Evolutionary conservation across 805 yeast species (phyloP).

Genomic region (Ogataea methanolica): DNA sequence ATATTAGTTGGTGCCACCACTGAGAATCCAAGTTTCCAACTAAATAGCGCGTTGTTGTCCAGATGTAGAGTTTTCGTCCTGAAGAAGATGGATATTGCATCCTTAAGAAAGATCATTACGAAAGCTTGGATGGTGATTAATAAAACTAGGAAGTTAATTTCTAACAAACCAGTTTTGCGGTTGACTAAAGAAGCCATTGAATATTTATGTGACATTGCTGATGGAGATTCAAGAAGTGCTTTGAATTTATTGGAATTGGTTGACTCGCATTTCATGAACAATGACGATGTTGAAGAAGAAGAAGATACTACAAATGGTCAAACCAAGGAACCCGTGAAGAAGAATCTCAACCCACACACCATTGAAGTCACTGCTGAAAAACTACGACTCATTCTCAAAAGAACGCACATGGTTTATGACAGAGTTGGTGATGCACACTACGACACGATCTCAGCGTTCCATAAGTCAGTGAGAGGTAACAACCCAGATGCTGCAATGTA

Average conservation of each 20-base stretch:
- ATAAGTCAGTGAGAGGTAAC: constrained; percentile 85
- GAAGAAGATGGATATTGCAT: constrained; percentile 43
- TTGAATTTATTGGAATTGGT: constrained; percentile 74
- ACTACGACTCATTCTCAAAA: constrained; percentile 39
- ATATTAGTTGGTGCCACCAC: constrained; percentile 95
- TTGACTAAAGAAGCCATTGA: constrained; percentile 54
- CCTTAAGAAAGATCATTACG: constrained; percentile 47
- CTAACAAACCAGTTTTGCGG: constrained; percentile 45
- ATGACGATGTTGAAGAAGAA: constrained; percentile 4
- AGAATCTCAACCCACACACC: constrained; percentile 9
- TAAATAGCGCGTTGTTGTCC: constrained; percentile 78
- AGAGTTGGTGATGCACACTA: constrained; percentile 88
- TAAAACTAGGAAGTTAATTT: constrained; percentile 50
- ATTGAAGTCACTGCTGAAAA: constrained; percentile 36
- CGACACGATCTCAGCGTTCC: constrained; percentile 94
- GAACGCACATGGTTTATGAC: constrained; percentile 67
- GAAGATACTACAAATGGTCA: constrained; percentile 3
- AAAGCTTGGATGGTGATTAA: constrained; percentile 60
- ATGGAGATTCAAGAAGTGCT: constrained; percentile 88
- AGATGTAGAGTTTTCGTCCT: constrained; percentile 79
- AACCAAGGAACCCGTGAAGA: constrained; percentile 1
- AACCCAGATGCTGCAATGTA: constrained; percentile 87
- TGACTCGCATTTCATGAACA: constrained; percentile 43
- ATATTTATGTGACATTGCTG: constrained; percentile 66
- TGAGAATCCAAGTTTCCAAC: constrained; percentile 83